Evolutionary conservation across 768 basidiomycete genomes (phyloP).

Genomic region (Lactifluus pinguis): DNA sequence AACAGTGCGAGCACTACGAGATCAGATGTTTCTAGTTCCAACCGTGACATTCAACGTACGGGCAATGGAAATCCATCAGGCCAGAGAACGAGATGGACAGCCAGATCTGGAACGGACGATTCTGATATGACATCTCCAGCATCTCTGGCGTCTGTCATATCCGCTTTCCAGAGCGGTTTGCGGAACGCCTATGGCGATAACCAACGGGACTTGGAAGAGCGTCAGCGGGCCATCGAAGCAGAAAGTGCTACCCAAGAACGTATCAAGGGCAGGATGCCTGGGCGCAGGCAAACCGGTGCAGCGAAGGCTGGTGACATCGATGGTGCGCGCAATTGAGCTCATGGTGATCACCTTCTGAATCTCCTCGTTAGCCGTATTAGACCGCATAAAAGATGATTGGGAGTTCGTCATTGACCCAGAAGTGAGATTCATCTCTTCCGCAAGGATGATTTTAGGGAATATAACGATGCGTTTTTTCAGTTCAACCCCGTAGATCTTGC

Average conservation of each 20-base stretch:
- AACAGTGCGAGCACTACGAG: constrained; percentile 17
- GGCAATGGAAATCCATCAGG: constrained; percentile 14
- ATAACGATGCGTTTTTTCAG: constrained; percentile 30
- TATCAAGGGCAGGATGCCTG: constrained; percentile 59
- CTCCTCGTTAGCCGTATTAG: constrained; percentile 53
- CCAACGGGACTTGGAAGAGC: constrained; percentile 42
- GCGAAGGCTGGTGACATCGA: constrained; percentile 76
- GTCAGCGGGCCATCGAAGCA: constrained; percentile 50
- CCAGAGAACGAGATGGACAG: constrained; percentile 4
- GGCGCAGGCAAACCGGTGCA: constrained; percentile 42
- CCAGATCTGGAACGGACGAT: constrained; percentile 11
- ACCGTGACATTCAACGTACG: constrained; percentile 4
- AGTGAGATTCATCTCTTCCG: constrained; percentile 34
- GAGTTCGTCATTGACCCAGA: constrained; percentile 77
- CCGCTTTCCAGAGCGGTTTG: constrained; percentile 62
- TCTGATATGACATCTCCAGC: constrained; percentile 12
- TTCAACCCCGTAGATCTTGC: constrained; percentile 95
- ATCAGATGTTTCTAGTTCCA: constrained; percentile 13
- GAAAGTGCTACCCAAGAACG: constrained; percentile 61
- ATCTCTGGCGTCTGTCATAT: constrained; percentile 40
- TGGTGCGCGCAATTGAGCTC: constrained; percentile 33
- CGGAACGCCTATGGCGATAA: constrained; percentile 45
- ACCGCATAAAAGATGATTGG: constrained; percentile 86
- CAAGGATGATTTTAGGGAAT: neutral
- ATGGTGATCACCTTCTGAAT: neutral